phyloP scores from a whole-genome alignment of 345 rosid genomes.

The Luvunga scandens region DNA sequence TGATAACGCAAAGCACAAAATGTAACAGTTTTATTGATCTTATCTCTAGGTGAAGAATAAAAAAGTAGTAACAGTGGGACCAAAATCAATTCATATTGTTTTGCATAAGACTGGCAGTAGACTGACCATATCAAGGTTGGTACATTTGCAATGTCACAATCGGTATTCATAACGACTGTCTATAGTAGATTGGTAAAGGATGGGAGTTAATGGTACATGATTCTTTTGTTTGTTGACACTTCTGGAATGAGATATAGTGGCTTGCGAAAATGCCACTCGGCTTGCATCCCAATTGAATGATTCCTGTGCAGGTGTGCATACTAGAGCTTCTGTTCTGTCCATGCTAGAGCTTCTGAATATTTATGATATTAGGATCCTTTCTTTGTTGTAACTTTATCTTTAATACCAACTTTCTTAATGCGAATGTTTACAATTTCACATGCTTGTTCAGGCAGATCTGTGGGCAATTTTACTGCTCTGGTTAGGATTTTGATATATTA shows the following conservation, averaged over 20 bases:
- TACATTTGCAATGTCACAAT: neutral
- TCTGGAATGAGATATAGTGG: neutral
- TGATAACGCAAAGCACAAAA: neutral
- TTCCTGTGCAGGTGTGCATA: too few relatives aligned
- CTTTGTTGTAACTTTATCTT: neutral
- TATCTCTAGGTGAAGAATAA: neutral
- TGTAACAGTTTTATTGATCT: neutral
- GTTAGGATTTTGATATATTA: neutral
- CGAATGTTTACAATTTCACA: neutral
- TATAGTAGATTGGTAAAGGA: neutral
- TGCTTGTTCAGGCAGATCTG: neutral
- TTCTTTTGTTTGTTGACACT: neutral
- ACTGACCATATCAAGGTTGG: neutral
- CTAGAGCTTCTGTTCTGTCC: neutral
- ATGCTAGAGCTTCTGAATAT: neutral
- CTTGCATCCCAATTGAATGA: neutral
- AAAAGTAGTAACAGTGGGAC: neutral
- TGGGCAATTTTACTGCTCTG: neutral
- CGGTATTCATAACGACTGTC: neutral
- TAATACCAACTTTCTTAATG: neutral
- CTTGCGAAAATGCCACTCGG: neutral
- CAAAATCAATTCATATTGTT: neutral
- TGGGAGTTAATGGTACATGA: conserved; percentile 3
- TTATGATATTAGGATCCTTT: neutral
- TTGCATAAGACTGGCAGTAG: neutral